phyloP scores from a whole-genome alignment of 2,329 filamentous ascomycete species.

The Hypoxylon sp. region DNA sequence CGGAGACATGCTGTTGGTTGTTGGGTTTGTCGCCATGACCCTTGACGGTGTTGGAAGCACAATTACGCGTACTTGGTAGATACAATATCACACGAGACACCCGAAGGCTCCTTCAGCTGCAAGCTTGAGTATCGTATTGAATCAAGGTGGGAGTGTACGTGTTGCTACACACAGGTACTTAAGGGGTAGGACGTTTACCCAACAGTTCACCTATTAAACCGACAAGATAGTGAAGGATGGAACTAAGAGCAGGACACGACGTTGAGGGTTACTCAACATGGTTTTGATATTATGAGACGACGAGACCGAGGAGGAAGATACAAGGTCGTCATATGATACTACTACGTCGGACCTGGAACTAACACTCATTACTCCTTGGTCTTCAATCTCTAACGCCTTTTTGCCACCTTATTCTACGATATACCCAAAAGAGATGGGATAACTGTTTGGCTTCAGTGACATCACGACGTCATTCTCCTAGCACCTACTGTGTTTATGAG shows the following conservation, averaged over 20 bases:
- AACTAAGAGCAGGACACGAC: background rate
- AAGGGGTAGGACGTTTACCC: background rate
- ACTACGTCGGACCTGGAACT: background rate
- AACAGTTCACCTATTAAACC: background rate
- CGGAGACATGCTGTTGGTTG: background rate
- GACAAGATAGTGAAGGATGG: background rate
- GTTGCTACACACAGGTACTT: background rate
- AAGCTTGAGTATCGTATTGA: background rate
- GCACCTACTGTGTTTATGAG: background rate
- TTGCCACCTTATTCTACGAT: background rate
- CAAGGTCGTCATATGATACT: constrained; percentile 1
- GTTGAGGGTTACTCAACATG: background rate
- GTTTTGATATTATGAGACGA: background rate
- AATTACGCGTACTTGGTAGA: background rate
- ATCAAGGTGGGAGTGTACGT: background rate
- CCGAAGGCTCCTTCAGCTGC: background rate
- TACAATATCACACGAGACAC: background rate
- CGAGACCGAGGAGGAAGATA: background rate
- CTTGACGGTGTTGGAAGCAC: constrained; percentile 2
- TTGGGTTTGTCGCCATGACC: background rate
- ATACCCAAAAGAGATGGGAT: background rate
- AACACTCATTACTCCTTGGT: background rate
- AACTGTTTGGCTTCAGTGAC: background rate
- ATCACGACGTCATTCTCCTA: background rate
- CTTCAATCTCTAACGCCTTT: background rate